These are phyloP conservation scores for Juglanconis oblonga DNA, from an alignment of 2,329 filamentous ascomycete genomes.

Conservation along the genomic window DNA sequence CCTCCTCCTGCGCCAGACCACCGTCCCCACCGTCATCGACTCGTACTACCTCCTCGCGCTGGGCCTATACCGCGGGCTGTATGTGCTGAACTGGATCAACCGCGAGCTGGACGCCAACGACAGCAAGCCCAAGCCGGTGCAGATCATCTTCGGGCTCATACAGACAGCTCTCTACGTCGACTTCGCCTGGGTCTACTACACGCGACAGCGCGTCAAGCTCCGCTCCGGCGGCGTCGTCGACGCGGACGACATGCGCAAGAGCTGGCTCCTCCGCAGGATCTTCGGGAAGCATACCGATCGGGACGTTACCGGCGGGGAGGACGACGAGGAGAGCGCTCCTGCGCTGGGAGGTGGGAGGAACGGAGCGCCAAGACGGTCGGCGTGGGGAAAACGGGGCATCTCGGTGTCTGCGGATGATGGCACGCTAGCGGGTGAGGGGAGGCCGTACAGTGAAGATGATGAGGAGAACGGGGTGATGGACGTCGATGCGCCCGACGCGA, in stretches of 20 bases:
- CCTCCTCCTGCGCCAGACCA: conserved; percentile 88
- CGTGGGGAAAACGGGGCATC: conserved; percentile 64
- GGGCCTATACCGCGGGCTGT: conserved; percentile 83
- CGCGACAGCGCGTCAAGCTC: conserved; percentile 89
- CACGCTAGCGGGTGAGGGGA: conserved; percentile 48
- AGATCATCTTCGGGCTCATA: conserved; percentile 81
- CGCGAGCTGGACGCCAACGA: conserved; percentile 60
- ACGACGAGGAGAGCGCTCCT: conserved; percentile 59
- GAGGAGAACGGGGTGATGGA: conserved; percentile 37
- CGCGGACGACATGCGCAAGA: conserved; percentile 79
- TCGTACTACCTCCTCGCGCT: conserved; percentile 91
- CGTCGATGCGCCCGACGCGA: conserved; percentile 49
- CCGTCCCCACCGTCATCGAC: conserved; percentile 91
- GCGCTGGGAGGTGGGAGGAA: conserved; percentile 37
- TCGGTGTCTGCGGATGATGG: conserved; percentile 65
- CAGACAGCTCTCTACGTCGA: conserved; percentile 90
- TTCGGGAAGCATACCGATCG: conserved; percentile 60
- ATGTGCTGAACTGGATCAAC: conserved; percentile 88
- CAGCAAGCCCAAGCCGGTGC: conserved; percentile 63
- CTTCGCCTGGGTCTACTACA: conserved; percentile 97
- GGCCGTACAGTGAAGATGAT: conserved; percentile 33
- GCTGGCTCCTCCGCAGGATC: conserved; percentile 78
- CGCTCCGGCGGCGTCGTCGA: conserved; percentile 85
- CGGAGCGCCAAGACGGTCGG: conserved; percentile 37
- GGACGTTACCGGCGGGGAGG: conserved; percentile 45